phyloP scores from a whole-genome alignment of 441 rosid genomes.

The Syzygium malaccense region DNA sequence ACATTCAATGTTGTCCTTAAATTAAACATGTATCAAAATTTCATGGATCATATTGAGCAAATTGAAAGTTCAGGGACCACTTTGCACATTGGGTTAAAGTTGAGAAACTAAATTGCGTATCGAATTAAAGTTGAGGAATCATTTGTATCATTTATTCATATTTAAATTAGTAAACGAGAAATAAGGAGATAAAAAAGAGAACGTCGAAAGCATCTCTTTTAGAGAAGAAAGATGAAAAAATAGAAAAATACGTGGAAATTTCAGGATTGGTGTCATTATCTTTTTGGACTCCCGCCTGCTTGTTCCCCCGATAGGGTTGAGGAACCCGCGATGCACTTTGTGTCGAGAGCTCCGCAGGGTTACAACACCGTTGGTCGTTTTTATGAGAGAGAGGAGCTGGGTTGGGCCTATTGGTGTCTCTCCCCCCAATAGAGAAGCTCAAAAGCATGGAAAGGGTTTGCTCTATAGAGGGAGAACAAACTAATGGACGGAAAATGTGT shows the following conservation, averaged over 20 bases:
- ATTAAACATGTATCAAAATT: no score
- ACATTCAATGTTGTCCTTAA: no score
- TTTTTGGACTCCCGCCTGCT: no score
- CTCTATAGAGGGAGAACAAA: not conserved
- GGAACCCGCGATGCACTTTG: not conserved
- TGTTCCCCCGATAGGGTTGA: not conserved
- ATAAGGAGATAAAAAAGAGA: not conserved
- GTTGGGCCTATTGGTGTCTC: not conserved
- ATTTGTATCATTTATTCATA: not conserved
- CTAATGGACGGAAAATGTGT: not conserved
- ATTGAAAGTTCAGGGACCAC: no score
- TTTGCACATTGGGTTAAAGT: no score
- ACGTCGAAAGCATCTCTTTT: not conserved
- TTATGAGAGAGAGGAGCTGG: not conserved
- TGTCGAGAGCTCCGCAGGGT: not conserved
- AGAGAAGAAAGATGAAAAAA: not conserved
- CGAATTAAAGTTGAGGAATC: no score
- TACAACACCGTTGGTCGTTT: not conserved
- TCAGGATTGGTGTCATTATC: not conserved
- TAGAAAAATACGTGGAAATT: not conserved
- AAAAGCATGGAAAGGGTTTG: not conserved
- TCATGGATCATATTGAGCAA: no score
- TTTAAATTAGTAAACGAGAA: not conserved
- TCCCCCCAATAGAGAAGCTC: not conserved
- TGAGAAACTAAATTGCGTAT: no score